These are phyloP conservation scores for Kwoniella sp. DNA, from an alignment of 768 basidiomycete genomes.

Conservation along the genomic window DNA sequence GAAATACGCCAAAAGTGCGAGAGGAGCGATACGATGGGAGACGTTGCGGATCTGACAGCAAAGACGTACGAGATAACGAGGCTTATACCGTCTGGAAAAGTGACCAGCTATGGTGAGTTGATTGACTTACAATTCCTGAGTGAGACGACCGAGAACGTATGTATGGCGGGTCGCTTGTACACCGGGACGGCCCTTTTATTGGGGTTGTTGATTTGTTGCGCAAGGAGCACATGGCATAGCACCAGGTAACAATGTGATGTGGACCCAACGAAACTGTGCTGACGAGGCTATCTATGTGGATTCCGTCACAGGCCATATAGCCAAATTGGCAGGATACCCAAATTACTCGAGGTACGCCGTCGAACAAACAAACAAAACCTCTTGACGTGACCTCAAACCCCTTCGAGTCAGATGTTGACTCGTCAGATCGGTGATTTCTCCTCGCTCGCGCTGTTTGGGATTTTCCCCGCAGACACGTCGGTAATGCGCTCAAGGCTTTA, in stretches of 20 bases:
- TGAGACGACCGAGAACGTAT: too few relatives aligned
- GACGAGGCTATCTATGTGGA: background rate
- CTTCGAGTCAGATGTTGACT: background rate
- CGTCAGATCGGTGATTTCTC: background rate
- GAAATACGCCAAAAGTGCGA: background rate
- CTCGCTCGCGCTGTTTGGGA: background rate
- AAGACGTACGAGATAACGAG: conserved; percentile 49
- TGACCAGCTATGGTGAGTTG: conserved; percentile 49
- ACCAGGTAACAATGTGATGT: too few relatives aligned
- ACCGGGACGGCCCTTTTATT: too few relatives aligned
- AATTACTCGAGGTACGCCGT: conserved; percentile 44
- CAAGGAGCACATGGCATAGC: too few relatives aligned
- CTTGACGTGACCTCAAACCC: background rate
- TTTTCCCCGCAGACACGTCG: conserved; percentile 47
- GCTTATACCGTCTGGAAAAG: conserved; percentile 42
- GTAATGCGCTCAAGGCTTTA: conserved; percentile 50
- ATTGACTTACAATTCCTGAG: background rate
- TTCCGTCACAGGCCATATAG: conserved; percentile 53
- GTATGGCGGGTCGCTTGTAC: too few relatives aligned
- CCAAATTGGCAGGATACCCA: conserved; percentile 53
- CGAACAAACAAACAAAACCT: too few relatives aligned
- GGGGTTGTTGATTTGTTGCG: too few relatives aligned
- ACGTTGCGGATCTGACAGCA: conserved; percentile 49
- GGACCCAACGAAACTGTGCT: too few relatives aligned
- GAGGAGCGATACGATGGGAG: conserved; percentile 23